Percentiles rank a stretch among this genome's conserved stretches.
Conservation (phyloP, 2,329 filamentous ascomycete genomes). For the Teratosphaeria nubilosa region DNA sequence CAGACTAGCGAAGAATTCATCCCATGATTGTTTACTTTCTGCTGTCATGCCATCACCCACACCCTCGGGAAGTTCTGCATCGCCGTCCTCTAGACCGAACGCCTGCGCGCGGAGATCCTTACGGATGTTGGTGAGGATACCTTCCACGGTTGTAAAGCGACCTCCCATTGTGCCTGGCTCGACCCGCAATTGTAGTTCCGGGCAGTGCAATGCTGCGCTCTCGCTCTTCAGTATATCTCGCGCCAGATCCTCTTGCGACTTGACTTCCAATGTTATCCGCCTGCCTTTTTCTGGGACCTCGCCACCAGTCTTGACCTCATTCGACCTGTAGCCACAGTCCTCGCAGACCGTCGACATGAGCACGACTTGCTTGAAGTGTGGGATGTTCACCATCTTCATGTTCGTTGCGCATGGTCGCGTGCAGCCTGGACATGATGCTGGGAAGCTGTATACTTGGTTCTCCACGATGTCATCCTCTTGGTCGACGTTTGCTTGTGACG, state of each 20-base stretch:
- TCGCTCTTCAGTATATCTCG: conserved; percentile 96
- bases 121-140: conserved; percentile 81
- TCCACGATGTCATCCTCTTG: conserved; percentile 68
- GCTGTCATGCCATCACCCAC: conserved; percentile 64
- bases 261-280: conserved; percentile 69
- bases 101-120: conserved; percentile 82
- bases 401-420: conserved; percentile 77
- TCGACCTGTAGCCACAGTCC: conserved; percentile 79
- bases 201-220: conserved; percentile 75
- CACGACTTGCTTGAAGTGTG: conserved; percentile 94
- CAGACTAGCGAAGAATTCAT: conserved; percentile 67
- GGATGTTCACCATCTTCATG: conserved; percentile 98
- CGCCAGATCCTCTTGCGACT: conserved; percentile 59
- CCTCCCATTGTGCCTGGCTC: conserved; percentile 91
- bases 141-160: conserved; percentile 93
- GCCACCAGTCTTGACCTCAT: conserved; percentile 95
- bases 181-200: conserved; percentile 76
- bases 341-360: conserved; percentile 92
- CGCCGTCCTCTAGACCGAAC: conserved; percentile 59
- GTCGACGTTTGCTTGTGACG: conserved; percentile 32
- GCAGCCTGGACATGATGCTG: conserved; percentile 84
- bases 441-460: conserved; percentile 87
- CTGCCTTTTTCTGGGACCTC: conserved; percentile 79
- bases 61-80: conserved; percentile 26
- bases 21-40: conserved; percentile 63